phyloP scores from a whole-genome alignment of 192 early-diverging fungal genomes.

The Mortierella antarctica region DNA sequence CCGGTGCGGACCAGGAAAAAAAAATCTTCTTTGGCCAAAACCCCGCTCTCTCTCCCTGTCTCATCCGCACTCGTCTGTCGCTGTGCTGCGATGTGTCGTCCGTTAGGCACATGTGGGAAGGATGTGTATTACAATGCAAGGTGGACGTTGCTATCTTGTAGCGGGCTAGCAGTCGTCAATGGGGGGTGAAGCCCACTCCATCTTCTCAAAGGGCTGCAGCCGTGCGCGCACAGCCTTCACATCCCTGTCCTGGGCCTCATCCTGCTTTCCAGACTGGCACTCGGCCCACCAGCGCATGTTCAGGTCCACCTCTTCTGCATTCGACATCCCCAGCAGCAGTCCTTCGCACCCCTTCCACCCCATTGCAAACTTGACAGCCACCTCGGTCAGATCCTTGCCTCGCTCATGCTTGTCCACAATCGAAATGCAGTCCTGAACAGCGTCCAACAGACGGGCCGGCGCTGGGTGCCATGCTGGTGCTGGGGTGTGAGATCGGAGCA shows the following conservation, averaged over 20 bases:
- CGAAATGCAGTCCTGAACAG: conserved; percentile 58
- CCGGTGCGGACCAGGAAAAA: background rate
- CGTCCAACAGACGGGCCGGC: conserved; percentile 56
- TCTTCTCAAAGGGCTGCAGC: conserved; percentile 54
- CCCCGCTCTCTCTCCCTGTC: too few species aligned
- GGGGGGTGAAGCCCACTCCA: conserved; percentile 57
- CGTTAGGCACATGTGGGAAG: too few species aligned
- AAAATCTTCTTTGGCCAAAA: too few species aligned
- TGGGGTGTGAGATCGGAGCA: conserved; percentile 59
- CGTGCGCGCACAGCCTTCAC: conserved; percentile 44
- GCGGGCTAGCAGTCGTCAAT: conserved; percentile 31
- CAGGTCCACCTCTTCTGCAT: conserved; percentile 58
- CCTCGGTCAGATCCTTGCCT: conserved; percentile 60
- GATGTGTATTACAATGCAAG: too few species aligned
- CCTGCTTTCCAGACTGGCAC: conserved; percentile 32
- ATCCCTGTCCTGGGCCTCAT: conserved; percentile 33
- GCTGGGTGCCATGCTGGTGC: conserved; percentile 81
- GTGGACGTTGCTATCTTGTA: background rate
- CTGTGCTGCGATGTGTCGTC: too few species aligned
- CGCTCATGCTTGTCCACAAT: conserved; percentile 51
- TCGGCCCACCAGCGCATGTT: conserved; percentile 50
- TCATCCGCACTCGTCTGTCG: too few species aligned
- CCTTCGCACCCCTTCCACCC: conserved; percentile 45
- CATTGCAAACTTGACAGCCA: conserved; percentile 66
- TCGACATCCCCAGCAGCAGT: conserved; percentile 63